Base-by-base conservation (phyloP, 495 filamentous ascomycete genomes). In the Aspergillus biplanus region DNA sequence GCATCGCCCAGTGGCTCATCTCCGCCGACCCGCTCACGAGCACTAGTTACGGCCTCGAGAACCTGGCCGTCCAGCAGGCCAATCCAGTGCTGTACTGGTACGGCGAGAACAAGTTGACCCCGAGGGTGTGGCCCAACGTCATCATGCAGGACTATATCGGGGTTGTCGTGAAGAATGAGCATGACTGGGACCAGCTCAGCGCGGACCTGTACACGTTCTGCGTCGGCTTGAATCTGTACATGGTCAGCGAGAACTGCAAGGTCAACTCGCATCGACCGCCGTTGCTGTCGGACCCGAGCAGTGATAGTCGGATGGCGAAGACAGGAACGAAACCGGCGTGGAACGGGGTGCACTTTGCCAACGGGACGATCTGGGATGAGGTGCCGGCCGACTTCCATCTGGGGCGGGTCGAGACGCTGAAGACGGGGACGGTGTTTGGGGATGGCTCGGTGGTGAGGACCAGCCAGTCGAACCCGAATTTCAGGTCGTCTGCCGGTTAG, bases 191-290 rank as follows among this genome's bases (percentile, higher is more conserved):
- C 13, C 60, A 63, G 60, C 60, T 63, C 33, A 50, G 60, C n/a
- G 60, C 60, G n/a, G 60, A 63, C 33, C 34, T 63, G 5, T 63
- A 63, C 16, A 57, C 53, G 3, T 35, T 63, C 0, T 52, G 53
- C 5, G 57, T 63, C 21, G 60, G 60, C 1, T 11, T 63, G n/a
- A 63, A 63, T 33, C 60, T 63, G 5, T 63, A 63, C 53, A 57
- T 63, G 60, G 5, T 55, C 18, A 63, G 60, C 33, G 60, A 63
- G 46, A 63, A 63, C 34, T 63, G 60, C 46, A 53, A 63, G 37
- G 44, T 63, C 12, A 63, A 47, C 53, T 15, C 6, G 13, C 60
- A 63, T 44, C 52, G 60, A 34, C 57, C 60, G 2, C 60, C 60
- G 1, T 33, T 63, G 7, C 53, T 63, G 3, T 32, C 46, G n/a